Percentiles rank a stretch among this genome's conserved stretches.
These are phyloP conservation scores for Linnemannia exigua DNA, from an alignment of 192 early-diverging fungal species.

Conservation along the genomic window DNA sequence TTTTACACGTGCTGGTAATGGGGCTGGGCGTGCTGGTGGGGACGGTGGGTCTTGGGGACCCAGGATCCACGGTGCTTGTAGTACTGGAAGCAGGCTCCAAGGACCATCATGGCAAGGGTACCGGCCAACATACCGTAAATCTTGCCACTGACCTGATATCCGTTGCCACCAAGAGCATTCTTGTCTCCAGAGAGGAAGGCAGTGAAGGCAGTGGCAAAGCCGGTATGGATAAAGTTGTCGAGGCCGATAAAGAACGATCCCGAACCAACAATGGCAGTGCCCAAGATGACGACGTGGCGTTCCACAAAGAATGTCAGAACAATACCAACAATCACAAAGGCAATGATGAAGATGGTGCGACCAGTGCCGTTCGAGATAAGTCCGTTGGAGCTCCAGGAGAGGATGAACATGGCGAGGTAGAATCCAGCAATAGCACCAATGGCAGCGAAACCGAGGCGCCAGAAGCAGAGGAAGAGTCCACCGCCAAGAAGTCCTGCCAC, in stretches of 20 bases:
- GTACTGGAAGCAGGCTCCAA: slow-evolving; percentile 80
- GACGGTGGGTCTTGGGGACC: slow-evolving; percentile 50
- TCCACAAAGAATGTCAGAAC: slow-evolving; percentile 78
- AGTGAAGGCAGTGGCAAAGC: slow-evolving; percentile 74
- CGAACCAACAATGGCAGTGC: slow-evolving; percentile 83
- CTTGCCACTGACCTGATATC: slow-evolving; percentile 65
- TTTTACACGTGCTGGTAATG: slow-evolving; percentile 43
- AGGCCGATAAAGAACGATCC: slow-evolving; percentile 85
- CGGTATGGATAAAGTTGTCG: slow-evolving; percentile 86
- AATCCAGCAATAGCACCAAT: slow-evolving; percentile 84
- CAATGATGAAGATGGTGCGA: slow-evolving; percentile 79
- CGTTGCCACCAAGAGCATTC: slow-evolving; percentile 37
- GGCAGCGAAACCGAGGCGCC: slow-evolving; percentile 79
- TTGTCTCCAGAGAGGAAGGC: slow-evolving; percentile 63
- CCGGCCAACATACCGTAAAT: slow-evolving; percentile 83
- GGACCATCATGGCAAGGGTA: slow-evolving; percentile 71
- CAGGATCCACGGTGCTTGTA: slow-evolving; percentile 52
- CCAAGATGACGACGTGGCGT: slow-evolving; percentile 76
- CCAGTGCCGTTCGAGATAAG: slow-evolving; percentile 74
- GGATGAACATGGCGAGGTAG: slow-evolving; percentile 76
- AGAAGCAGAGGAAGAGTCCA: slow-evolving; percentile 73
- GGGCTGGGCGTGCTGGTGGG: slow-evolving; percentile 38
- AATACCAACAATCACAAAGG: slow-evolving; percentile 71
- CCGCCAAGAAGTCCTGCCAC: slow-evolving; percentile 79
- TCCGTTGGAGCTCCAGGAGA: slow-evolving; percentile 72